Base-by-base conservation (phyloP, 176 grass and related monocot species). In the Cocos nucifera region DNA sequence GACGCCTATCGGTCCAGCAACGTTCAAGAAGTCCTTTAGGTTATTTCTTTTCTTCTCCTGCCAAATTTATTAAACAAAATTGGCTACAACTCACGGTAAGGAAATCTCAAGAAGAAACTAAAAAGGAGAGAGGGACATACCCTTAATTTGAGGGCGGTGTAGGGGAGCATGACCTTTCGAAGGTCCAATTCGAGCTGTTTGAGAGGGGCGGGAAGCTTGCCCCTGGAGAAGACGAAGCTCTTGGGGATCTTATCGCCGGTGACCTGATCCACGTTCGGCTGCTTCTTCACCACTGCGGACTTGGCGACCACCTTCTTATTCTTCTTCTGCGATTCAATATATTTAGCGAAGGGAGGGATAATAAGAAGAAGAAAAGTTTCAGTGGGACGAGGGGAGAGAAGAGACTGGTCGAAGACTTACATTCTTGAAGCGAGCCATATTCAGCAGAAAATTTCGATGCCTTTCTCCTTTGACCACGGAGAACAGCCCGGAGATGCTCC, bases 191-290 rank as follows among this genome's bases (percentile, higher is more conserved):
- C 80, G 19, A 97, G 81, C 50, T 97, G 84, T 14, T 75, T 89
- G 51, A 97, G 84, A 50, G 76, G 83, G 49, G 68, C 72, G 7
- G 92, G 81, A 9, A 91, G 62, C 73, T 89, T 97, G 30, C 87
- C 92, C 27, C 92, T 83, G 3, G 80, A 75, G 57, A 97, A 97
- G 14, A 97, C 83, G 21, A 97, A 97, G 69, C 87, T 97, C 81
- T 88, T 88, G 1, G 92, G 92, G 63, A 97, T 85, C 83, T 81
- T 97, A 50, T 55, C 62, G 4, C 92, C 84, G n/a, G 81, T 91
- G 55, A 97, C 77, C 72, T 91, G 84, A 73, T 97, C 81, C 14
- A 97, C 87, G 62, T 56, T 73, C 12, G 78, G 77, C 69, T 39
- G 69, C 80, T 91, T 84, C 50, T 97, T 97, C n/a, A 58, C 59